Percentiles rank a stretch among this genome's conserved stretches.
phyloP scores from a whole-genome alignment of 1,284 basidiomycete species.

The Cronartium quercuum region DNA sequence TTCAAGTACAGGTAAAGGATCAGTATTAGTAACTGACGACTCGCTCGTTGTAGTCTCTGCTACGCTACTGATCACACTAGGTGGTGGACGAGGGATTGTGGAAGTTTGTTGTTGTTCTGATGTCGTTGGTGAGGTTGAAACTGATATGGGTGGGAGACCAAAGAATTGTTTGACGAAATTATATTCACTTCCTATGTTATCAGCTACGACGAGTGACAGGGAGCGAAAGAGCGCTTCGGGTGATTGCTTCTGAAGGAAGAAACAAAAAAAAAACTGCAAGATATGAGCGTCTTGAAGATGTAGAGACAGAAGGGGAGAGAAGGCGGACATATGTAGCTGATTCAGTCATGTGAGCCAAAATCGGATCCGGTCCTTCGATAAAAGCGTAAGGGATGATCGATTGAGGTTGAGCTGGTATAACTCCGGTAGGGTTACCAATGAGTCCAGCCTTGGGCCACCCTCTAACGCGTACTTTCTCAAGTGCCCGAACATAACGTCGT shows the following conservation, averaged over 20 bases:
- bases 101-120: neutral
- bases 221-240: slow-evolving; percentile 77
- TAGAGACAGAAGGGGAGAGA: neutral
- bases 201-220: slow-evolving; percentile 76
- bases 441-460: slow-evolving; percentile 45
- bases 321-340: slow-evolving; percentile 67
- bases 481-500: slow-evolving; percentile 74
- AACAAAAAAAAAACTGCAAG: neutral
- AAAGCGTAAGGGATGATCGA: slow-evolving; percentile 28
- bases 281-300: neutral
- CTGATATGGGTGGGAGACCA: slow-evolving; percentile 43
- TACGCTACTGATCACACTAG: slow-evolving; percentile 41
- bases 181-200: slow-evolving; percentile 86
- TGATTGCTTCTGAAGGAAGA: slow-evolving; percentile 63
- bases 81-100: slow-evolving; percentile 14
- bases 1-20: slow-evolving; percentile 50
- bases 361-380: slow-evolving; percentile 68
- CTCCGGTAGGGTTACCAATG: slow-evolving; percentile 47
- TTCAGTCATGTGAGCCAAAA: slow-evolving; percentile 76
- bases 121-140: slow-evolving; percentile 8
- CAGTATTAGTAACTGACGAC: slow-evolving; percentile 52
- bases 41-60: slow-evolving; percentile 53
- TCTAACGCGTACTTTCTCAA: slow-evolving; percentile 67
- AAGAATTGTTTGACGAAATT: slow-evolving; percentile 80
- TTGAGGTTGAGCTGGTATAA: slow-evolving; percentile 43